Conservation (phyloP, 768 basidiomycete species). For the Podaxis mareebaensis region DNA sequence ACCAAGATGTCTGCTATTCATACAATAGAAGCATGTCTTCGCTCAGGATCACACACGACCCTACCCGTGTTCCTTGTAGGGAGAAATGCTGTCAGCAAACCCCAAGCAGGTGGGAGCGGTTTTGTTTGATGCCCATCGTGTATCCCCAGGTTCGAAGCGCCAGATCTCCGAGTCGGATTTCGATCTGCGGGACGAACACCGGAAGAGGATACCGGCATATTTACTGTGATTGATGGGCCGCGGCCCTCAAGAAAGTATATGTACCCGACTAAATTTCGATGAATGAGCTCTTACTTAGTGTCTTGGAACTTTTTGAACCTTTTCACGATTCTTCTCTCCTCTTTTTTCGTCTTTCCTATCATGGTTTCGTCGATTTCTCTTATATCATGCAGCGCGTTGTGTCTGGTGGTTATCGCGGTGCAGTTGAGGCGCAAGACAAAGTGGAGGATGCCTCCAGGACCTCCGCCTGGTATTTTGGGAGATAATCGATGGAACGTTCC, state of each 20-base stretch:
- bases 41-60: conserved; percentile 14
- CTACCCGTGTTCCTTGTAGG: conserved; percentile 4
- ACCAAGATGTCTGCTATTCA: not conserved
- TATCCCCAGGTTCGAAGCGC: conserved; percentile 13
- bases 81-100: not conserved
- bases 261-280: not conserved
- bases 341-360: not conserved
- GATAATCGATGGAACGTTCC: conserved; percentile 21
- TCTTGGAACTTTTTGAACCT: not conserved
- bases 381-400: conserved; percentile 9
- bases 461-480: conserved; percentile 18
- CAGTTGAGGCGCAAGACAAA: conserved; percentile 8
- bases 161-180: conserved; percentile 18
- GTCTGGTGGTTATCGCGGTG: not conserved
- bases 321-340: not conserved
- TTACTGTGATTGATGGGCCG: conserved; percentile 7
- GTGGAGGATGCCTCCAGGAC: conserved; percentile 21
- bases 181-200: conserved; percentile 8
- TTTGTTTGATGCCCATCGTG: conserved; percentile 13
- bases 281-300: not conserved
- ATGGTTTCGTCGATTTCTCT: conserved; percentile 7
- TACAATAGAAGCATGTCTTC: not conserved
- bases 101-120: conserved; percentile 7
- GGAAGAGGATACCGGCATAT: conserved; percentile 8
- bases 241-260: conserved; percentile 7